Evolutionary conservation across 1,139 yeast genomes (phyloP), one percentile per base, ranked within the genome.

Genomic region (Geotrichum histeridarum): DNA sequence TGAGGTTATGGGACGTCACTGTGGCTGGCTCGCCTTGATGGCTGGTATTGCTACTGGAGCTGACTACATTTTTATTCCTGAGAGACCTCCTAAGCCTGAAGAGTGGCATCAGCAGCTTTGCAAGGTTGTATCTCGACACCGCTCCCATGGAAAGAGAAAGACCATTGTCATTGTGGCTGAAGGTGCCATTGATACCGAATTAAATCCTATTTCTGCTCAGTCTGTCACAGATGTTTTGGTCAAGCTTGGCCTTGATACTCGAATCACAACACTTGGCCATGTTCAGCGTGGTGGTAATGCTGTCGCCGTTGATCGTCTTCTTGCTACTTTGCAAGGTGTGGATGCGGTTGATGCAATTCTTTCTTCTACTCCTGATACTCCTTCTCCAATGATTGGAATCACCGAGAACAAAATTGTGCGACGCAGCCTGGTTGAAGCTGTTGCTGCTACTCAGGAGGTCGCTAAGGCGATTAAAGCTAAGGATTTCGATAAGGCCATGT

Each of bases 211-310:
- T 61, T 78, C 90, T 27, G 78, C 95, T 14, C 81, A 81, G 54
- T 82, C 83, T 60, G 97, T 93, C 53, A 86, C 86, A 71, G 79
- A 86, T 51, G 89, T 84, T 14, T 78, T 93, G 59, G 93, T 84
- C 50, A 84, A 81, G 54, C 77, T 91, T 61, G 96, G 96, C 7
- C 78, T 93, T 54, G 99, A 93, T 67, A 91, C 98, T 18, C 82
- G 99, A 71, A 85, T 91, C 64, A 93, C 99, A 51, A 89, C 95
- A 30, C 77, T 93, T 62, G 99, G 99, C 42, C 99, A 93, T 69
- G 96, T 93, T 50, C 99, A 93, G 76, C 83, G 99, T 74, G 99
- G 99, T 73, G 99, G 99, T 69, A 80, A 95, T 44, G 97, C 99
- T 2, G 96, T 90, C 54, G 97, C 98, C 2, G 85, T 77, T 67